Evolutionary conservation across 129 eudicot species (phyloP), one percentile per base, ranked within the genome.

Genomic region (Centella asiatica): DNA sequence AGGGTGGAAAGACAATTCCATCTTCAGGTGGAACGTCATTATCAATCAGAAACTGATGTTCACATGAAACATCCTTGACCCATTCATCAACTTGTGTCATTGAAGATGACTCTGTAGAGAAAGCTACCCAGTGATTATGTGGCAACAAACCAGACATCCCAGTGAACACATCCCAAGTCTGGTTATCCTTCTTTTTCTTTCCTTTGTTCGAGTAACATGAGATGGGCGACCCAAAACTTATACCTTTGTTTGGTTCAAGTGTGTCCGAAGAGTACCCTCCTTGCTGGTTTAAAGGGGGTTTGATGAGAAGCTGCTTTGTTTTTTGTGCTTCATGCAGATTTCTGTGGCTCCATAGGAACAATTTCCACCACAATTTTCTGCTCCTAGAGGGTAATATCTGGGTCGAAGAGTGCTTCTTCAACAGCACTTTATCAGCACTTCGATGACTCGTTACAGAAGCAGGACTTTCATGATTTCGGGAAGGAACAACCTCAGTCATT

Each of bases 181-280:
- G 70, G 44, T 66, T 75, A 22, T 74, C 79, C 20, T 39, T 62
- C 17, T 80, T 71, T 31, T 42, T 32, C 1, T 26, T 58, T 52
- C 62, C 76, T 32, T 66, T 20, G 17, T 66, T 50, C 15, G 40
- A 11, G 6, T 48, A 49, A 45, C 49, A 69, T 23, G 86, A 76
- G 50, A 62, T 58, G 11, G 81, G 74, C 26, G 87, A 77, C 29
- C 72, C 71, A 26, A 57, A 46, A 44, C 62, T 66, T 49, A 64
- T 27, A 20, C 49, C 65, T 67, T 73, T 77, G 55, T 77, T 76
- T 17, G 86, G 84, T 70, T 89, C 97, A 7, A 76, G 61, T 17
- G 92, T 87, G 63, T 89, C 97, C 0, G 95, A 89, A 33, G 88
- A 85, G 75, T 90, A 90, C 63, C 97, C 93, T 4, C 95, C 95